Conservation (phyloP, 306 rosid species). For the Quercus engelmannii region DNA sequence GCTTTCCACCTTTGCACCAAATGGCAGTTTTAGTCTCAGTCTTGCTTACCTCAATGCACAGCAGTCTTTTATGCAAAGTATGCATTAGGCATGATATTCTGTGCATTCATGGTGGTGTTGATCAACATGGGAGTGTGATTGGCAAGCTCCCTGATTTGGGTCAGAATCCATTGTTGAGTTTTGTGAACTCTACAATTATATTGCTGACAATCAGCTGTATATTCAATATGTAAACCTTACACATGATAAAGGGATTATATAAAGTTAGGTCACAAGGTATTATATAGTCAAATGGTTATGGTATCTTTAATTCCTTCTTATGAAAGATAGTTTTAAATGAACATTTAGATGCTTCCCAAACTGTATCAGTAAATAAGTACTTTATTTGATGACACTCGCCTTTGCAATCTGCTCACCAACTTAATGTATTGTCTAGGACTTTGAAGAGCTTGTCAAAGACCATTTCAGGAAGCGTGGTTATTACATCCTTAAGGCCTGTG, state of each 20-base stretch:
- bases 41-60: not conserved
- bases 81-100: not conserved
- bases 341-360: not conserved
- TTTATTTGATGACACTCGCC: not conserved
- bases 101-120: not conserved
- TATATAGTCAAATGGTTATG: not conserved
- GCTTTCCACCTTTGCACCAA: not conserved
- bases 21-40: not conserved
- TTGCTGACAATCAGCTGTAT: not conserved
- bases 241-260: not conserved
- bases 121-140: not conserved
- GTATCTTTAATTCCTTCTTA: not conserved
- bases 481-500: conserved; percentile 91
- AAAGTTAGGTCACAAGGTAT: not conserved
- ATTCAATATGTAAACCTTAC: not conserved
- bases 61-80: not conserved
- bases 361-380: not conserved
- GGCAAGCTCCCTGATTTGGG: not conserved
- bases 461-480: conserved; percentile 88
- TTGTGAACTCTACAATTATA: not conserved
- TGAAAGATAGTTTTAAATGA: not conserved
- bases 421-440: conserved; percentile 56
- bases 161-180: not conserved
- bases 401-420: not conserved
- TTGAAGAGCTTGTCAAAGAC: conserved; percentile 68